Conservation (phyloP, 768 basidiomycete genomes). For the Termitomyces sp. region DNA sequence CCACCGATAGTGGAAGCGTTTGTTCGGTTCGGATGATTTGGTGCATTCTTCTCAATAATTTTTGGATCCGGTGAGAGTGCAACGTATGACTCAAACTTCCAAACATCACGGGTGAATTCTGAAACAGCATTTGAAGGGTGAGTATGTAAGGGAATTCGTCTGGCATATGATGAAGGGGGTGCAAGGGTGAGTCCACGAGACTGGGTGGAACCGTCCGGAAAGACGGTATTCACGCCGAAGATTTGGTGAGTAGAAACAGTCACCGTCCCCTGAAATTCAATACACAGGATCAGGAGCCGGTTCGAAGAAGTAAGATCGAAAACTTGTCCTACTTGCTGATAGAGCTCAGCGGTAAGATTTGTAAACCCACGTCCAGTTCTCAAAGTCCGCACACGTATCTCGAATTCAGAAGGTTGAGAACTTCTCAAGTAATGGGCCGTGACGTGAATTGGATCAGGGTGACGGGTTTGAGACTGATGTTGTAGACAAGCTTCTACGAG, state of each 20-base stretch:
- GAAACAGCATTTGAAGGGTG: conserved; percentile 41
- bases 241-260: conserved; percentile 51
- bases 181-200: conserved; percentile 27
- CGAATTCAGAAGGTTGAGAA: conserved; percentile 34
- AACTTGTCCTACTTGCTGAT: conserved; percentile 41
- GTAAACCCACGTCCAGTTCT: conserved; percentile 51
- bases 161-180: conserved; percentile 54
- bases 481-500: conserved; percentile 50
- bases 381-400: conserved; percentile 41
- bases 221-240: conserved; percentile 42
- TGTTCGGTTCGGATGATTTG: conserved; percentile 32
- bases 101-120: conserved; percentile 20
- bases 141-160: conserved; percentile 50
- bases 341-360: conserved; percentile 52
- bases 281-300: background rate
- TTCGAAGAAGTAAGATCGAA: background rate
- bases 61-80: conserved; percentile 36
- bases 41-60: conserved; percentile 33
- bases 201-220: conserved; percentile 17
- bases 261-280: conserved; percentile 31
- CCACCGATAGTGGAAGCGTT: conserved; percentile 40
- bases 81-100: conserved; percentile 30
- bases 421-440: conserved; percentile 55
- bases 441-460: conserved; percentile 55
- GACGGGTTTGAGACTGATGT: conserved; percentile 36